These are phyloP conservation scores for Paralagenidium karlingii DNA, from an alignment of 352 stramenopile species.

Conservation along the genomic window DNA sequence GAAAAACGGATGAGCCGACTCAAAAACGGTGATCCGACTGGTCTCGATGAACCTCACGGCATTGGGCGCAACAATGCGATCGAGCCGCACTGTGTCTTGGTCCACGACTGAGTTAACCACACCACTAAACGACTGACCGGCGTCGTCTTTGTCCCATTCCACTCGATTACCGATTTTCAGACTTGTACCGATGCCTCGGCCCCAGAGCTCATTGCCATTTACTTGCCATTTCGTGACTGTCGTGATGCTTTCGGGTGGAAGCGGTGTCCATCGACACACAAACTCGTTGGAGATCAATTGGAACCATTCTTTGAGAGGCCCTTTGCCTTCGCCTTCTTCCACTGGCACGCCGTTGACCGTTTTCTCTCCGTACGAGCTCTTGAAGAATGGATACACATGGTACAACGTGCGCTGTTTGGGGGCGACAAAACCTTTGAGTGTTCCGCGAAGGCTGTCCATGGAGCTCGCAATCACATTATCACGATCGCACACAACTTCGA, in stretches of 20 bases:
- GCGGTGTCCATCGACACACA: conserved; percentile 11
- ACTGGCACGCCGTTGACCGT: conserved; percentile 33
- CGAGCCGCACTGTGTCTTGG: conserved; percentile 28
- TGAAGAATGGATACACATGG: conserved; percentile 42
- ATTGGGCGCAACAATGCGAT: conserved; percentile 26
- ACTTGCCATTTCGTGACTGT: too few relatives aligned
- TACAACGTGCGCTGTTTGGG: conserved; percentile 9
- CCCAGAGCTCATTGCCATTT: conserved; percentile 33
- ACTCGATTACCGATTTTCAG: conserved; percentile 19
- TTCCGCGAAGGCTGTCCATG: conserved; percentile 9
- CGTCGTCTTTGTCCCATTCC: conserved; percentile 11
- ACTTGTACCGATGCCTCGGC: conserved; percentile 10
- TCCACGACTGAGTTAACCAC: conserved; percentile 37
- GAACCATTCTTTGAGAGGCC: conserved; percentile 68
- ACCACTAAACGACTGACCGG: conserved; percentile 15
- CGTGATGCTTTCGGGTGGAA: too few relatives aligned
- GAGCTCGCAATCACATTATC: conserved; percentile 23
- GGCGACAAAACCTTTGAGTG: conserved; percentile 8
- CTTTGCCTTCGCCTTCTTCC: conserved; percentile 67
- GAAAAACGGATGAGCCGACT: conserved; percentile 21
- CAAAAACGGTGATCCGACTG: too few relatives aligned
- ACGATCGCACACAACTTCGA: conserved; percentile 34
- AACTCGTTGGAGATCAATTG: conserved; percentile 22
- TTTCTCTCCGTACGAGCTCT: conserved; percentile 59
- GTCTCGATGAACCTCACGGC: too few relatives aligned